Evolutionary conservation across 768 basidiomycete species (phyloP).

Genomic region (Calvatia gigantea): DNA sequence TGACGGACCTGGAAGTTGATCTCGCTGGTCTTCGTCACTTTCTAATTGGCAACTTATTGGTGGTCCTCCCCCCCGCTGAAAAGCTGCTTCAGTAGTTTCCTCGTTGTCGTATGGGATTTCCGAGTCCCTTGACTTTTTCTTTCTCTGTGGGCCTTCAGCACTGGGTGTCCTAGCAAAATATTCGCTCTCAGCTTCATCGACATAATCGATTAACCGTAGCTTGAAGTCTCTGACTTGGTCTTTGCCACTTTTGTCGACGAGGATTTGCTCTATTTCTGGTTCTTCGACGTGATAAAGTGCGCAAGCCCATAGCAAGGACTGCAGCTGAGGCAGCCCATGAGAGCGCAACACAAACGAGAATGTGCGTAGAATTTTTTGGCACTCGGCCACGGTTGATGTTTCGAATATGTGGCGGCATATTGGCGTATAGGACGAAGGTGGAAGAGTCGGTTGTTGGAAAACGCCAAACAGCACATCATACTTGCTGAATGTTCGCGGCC

Average conservation of each 20-base stretch:
- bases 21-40: conserved; percentile 22
- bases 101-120: neutral
- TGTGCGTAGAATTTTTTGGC: conserved; percentile 17
- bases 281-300: conserved; percentile 45
- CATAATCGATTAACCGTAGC: conserved; percentile 37
- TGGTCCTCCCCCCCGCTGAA: conserved; percentile 47
- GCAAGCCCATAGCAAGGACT: conserved; percentile 52
- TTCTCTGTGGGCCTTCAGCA: conserved; percentile 6
- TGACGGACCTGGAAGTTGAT: conserved; percentile 9
- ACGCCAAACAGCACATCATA: neutral
- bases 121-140: neutral
- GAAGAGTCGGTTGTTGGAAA: neutral
- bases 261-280: conserved; percentile 18
- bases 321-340: conserved; percentile 34
- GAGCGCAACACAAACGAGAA: conserved; percentile 28
- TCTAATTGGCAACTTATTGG: conserved; percentile 42
- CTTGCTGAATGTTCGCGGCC: neutral
- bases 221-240: conserved; percentile 30
- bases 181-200: conserved; percentile 49
- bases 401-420: neutral
- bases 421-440: conserved; percentile 16
- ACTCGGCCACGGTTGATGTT: conserved; percentile 8
- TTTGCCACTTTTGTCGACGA: conserved; percentile 16
- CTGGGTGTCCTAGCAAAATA: conserved; percentile 32
- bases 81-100: neutral